Base-by-base conservation (phyloP, 306 rosid genomes). In the Nissolia schottii region DNA sequence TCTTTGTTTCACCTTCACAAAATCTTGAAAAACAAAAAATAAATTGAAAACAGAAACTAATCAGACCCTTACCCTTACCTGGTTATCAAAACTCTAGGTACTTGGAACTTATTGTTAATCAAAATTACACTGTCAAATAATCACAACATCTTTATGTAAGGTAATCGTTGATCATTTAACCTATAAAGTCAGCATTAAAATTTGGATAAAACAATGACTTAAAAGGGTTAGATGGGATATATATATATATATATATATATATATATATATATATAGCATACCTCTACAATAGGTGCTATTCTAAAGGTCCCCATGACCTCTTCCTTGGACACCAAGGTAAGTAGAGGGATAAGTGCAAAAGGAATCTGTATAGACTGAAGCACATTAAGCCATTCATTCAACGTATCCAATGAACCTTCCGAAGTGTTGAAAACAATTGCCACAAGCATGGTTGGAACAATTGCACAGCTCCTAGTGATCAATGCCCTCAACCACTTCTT, bases 341-440 rank as follows among this genome's bases (percentile, higher is more conserved):
- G 90, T 81, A 89, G 92, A 1, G 96, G 96, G 34, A 89, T 85
- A 72, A 89, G 96, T 41, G 92, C 96, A 85, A 89, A 89, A 49
- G 96, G 96, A 72, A 89, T 89, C 51, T 83, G 87, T 4, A 83
- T 79, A 8, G 87, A 64, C 51, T 83, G 87, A 6, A 89, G 81
- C 45, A 89, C 96, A 81, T 89, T 89, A 24, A 89, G 96, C 96
- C 96, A 89, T 68, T 89, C 96, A 66, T 89, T 89, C 85, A 89
- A 60, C 13, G 83, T 63, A 66, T 87, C 96, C 86, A 89, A 73
- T 0, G 90, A 87, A 20, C 85, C 88, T 72, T 89, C 96, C 8
- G 88, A 83, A 9, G 85, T 87, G 46, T 89, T 87, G 38, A 89
- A 89, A 62, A 81, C 67, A 67, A 89, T 46, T n/a, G 96, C 90